Evolutionary conservation across 1,284 basidiomycete genomes (phyloP), one percentile per base, ranked within the genome.

Genomic region (Stereum hirsutum): DNA sequence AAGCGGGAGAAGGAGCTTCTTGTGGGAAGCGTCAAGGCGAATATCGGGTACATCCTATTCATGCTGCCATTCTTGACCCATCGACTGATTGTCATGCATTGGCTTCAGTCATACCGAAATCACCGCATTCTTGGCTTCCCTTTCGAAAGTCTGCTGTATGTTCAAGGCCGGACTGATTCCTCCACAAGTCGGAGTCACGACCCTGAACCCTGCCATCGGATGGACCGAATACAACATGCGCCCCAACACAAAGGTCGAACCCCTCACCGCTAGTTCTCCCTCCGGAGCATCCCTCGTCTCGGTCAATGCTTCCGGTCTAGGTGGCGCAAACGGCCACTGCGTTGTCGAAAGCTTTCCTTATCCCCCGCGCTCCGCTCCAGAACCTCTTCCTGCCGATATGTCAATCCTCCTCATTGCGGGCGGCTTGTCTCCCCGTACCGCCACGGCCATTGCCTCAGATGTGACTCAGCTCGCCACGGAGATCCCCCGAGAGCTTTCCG

Each of bases 21-120:
- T 8, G 52, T 69, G 6, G 70, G 70, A 4, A 70, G 68, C 41
- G 64, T 73, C 2, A 72, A 72, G 45, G 68, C 66, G 14, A 72
- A 72, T 50, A 58, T 70, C 21, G 70, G 70, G 65, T 68, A 49
- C 11, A 62, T 46, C 8, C 15, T 11, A 8, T 34, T 15, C 20
- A 7, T 15, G 8, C 32, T 8, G 15, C 8, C 11, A 2, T 7
- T 34, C 11, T 15, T n/a, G n/a, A n/a, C n/a, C n/a, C n/a, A 8
- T 8, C 3, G 8, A 7, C 8, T 32, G 33, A n/a, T 46, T 51
- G 17, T 43, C 44, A 11, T 42, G 45, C 21, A 38, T 37, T 7
- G 34, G 44, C 24, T 32, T 39, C 44, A 69, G 69, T 1, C 69
- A 71, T 46, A 49, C 57, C 3, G 69, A 72, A 49, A 64, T 64